These are phyloP conservation scores for Botrytis deweyae DNA, from an alignment of 2,329 filamentous ascomycete genomes.

Conservation along the genomic window DNA sequence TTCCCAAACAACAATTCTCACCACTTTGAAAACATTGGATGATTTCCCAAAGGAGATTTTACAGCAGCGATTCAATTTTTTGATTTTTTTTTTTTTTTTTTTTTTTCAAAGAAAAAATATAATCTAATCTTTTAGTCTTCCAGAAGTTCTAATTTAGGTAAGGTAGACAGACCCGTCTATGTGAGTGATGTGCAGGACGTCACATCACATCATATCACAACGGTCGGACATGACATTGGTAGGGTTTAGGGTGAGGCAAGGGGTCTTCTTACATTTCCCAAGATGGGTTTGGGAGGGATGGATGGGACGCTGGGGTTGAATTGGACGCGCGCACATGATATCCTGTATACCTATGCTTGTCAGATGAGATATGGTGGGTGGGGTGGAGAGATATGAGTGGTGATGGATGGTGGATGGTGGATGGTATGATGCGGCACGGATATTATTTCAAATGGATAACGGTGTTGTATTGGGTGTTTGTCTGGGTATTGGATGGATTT, in stretches of 20 bases:
- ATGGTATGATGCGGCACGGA: not conserved
- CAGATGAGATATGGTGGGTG: not conserved
- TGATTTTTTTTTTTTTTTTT: no score
- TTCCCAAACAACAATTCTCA: not conserved
- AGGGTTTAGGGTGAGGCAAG: not conserved
- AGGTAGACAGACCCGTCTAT: not conserved
- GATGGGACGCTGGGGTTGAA: not conserved
- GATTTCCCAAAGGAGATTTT: not conserved
- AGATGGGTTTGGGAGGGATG: not conserved
- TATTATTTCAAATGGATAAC: not conserved
- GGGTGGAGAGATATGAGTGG: not conserved
- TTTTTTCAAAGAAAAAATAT: not conserved
- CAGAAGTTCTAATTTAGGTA: not conserved
- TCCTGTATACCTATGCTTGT: not conserved
- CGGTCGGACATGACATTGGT: conserved; percentile 13
- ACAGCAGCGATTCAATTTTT: not conserved
- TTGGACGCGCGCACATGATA: not conserved
- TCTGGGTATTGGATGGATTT: not conserved
- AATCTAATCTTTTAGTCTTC: not conserved
- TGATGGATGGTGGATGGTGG: no score
- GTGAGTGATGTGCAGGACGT: conserved; percentile 5
- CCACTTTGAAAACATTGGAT: not conserved
- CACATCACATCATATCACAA: not conserved
- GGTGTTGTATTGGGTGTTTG: not conserved
- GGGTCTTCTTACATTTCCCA: not conserved